These are phyloP conservation scores for Erysimum cheiri DNA, from an alignment of 441 rosid species.

Conservation along the genomic window DNA sequence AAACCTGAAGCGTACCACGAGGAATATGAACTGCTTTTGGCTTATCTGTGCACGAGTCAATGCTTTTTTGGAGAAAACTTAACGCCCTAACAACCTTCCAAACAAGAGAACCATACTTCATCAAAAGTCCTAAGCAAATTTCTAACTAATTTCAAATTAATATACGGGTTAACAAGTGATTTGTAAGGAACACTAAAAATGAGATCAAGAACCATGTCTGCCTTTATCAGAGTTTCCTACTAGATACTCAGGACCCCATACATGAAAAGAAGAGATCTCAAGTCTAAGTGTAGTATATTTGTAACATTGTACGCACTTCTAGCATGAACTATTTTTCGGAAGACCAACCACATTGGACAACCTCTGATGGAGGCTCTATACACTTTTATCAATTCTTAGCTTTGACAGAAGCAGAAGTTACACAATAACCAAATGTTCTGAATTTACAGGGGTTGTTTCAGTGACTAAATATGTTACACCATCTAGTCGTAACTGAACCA, in stretches of 20 bases:
- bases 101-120: conserved; percentile 30
- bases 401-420: conserved; percentile 22
- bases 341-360: conserved; percentile 18
- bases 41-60: conserved; percentile 54
- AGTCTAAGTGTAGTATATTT: background rate
- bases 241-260: conserved; percentile 28
- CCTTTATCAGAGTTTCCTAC: conserved; percentile 18
- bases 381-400: conserved; percentile 5
- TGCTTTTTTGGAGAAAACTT: conserved; percentile 65
- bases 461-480: conserved; percentile 12
- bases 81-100: conserved; percentile 94
- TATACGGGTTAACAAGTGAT: background rate
- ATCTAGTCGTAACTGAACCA: conserved; percentile 20
- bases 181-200: conserved; percentile 7
- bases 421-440: background rate
- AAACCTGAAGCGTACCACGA: conserved; percentile 99
- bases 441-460: conserved; percentile 8
- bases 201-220: conserved; percentile 23
- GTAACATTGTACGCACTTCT: conserved; percentile 20
- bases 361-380: conserved; percentile 16
- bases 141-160: background rate
- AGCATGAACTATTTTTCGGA: conserved; percentile 12
- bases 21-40: conserved; percentile 82
- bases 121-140: conserved; percentile 11
- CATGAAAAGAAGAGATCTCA: conserved; percentile 30